Base-by-base conservation (phyloP, 495 filamentous ascomycete genomes). In the Podospora fimiseda region DNA sequence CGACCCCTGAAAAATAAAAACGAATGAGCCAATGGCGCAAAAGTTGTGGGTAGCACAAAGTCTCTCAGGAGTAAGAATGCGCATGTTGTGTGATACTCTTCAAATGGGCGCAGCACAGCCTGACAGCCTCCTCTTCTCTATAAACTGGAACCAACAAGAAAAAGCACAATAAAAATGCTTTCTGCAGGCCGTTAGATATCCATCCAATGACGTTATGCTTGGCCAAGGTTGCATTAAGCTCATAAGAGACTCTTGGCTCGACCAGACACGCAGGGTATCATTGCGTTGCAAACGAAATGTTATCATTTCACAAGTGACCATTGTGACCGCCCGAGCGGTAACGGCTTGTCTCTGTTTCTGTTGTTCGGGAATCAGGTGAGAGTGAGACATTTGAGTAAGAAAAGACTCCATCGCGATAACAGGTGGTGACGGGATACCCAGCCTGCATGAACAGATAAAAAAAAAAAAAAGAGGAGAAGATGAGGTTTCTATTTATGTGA, bases 141-240 rank as follows among this genome's bases (percentile, higher is more conserved):
- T 33, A 33, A 33, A 33, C 11, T 33, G 27, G 6, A 33, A 33
- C 6, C 27, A 5, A 33, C 5, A 33, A 5, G 11, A 33, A 33
- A 33, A 33, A 6, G 11, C 27, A 5, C 11, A 33, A 33, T 33
- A 33, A 33, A 33, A 33, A 33, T 33, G 27, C 27, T 5, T 6
- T 33, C 6, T 33, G 27, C 27, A 33, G 27, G 11, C 27, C 27
- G 27, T 33, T 33, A 33, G 27, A 33, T 33, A 33, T 16, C n/a
- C n/a, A 49, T 30, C 19, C n/a, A 30, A 49, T 49, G 46, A 49
- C 46, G 46, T 49, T 49, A 49, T 49, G 46, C 27, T 49, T 49
- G 46, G 46, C 46, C 19, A 49, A n/a, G 46, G 46, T 49, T 49
- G 33, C 46, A 49, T 49, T 24, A 21, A 49, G 22, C 46, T 37